These are phyloP conservation scores for Phoma sp. DNA, from an alignment of 2,329 filamentous ascomycete genomes.

Conservation along the genomic window DNA sequence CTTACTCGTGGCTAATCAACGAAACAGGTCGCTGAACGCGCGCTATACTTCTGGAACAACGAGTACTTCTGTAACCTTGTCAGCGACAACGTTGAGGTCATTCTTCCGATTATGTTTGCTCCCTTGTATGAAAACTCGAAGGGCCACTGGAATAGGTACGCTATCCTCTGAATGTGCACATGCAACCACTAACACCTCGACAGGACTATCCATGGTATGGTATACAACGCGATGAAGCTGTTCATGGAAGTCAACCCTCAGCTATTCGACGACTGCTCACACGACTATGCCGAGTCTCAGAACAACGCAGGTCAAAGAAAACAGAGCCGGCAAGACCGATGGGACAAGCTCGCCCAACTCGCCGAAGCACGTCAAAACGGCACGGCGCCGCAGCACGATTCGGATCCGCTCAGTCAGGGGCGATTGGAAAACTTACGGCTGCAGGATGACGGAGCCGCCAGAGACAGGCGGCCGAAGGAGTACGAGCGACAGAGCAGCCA, in stretches of 20 bases:
- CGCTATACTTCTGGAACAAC: slow-evolving; percentile 99
- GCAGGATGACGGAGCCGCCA: slow-evolving; percentile 70
- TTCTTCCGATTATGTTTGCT: slow-evolving; percentile 98
- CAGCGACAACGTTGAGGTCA: slow-evolving; percentile 98
- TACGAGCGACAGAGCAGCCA: slow-evolving; percentile 51
- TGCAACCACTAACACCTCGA: slow-evolving; percentile 24
- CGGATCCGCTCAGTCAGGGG: slow-evolving; percentile 80
- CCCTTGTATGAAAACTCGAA: slow-evolving; percentile 99
- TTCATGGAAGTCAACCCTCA: slow-evolving; percentile 99
- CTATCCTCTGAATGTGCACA: slow-evolving; percentile 1
- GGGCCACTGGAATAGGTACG: slow-evolving; percentile 97
- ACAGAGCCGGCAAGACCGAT: slow-evolving; percentile 81
- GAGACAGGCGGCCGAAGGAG: slow-evolving; percentile 50
- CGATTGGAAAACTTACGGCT: slow-evolving; percentile 88
- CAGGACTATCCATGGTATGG: slow-evolving; percentile 99
- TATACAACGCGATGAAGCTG: slow-evolving; percentile 99
- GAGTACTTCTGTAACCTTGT: slow-evolving; percentile 99
- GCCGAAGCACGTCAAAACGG: slow-evolving; percentile 73
- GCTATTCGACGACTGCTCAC: slow-evolving; percentile 97
- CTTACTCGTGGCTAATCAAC: not conserved
- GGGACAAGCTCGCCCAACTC: slow-evolving; percentile 84
- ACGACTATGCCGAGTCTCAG: slow-evolving; percentile 96
- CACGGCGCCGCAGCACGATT: slow-evolving; percentile 66
- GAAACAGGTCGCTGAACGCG: slow-evolving; percentile 82
- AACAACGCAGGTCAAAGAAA: slow-evolving; percentile 89